Conservation (phyloP, 345 rosid species). For the Eucalyptus cloeziana region DNA sequence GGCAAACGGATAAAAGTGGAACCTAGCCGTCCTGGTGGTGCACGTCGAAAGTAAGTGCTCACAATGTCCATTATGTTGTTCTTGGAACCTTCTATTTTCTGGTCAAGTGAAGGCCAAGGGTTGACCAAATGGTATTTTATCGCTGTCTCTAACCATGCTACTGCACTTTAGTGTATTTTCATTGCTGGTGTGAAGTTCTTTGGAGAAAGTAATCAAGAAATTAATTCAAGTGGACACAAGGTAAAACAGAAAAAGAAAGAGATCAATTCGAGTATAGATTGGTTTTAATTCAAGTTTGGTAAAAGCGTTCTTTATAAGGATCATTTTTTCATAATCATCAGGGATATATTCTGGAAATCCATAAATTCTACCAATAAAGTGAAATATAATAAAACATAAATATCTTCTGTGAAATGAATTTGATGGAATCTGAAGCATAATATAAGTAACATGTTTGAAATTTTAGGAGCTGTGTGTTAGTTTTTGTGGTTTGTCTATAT, state of each 20-base stretch:
- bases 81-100: background rate
- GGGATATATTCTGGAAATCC: background rate
- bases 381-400: background rate
- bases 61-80: background rate
- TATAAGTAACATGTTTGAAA: background rate
- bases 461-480: background rate
- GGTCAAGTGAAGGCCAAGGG: background rate
- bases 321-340: background rate
- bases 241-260: background rate
- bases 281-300: background rate
- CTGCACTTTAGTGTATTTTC: background rate
- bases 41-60: conserved; percentile 68
- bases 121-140: background rate
- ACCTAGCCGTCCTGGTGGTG: conserved; percentile 98
- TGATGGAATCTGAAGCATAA: background rate
- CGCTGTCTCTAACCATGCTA: background rate
- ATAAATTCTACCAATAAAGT: background rate
- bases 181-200: background rate
- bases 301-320: background rate
- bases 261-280: background rate
- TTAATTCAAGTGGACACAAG: background rate
- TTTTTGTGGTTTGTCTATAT: background rate
- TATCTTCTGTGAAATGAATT: background rate
- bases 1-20: conserved; percentile 97
- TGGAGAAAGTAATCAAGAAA: background rate